Conservation (phyloP, 257 asterid genomes). For the Forsythia viridissima region DNA sequence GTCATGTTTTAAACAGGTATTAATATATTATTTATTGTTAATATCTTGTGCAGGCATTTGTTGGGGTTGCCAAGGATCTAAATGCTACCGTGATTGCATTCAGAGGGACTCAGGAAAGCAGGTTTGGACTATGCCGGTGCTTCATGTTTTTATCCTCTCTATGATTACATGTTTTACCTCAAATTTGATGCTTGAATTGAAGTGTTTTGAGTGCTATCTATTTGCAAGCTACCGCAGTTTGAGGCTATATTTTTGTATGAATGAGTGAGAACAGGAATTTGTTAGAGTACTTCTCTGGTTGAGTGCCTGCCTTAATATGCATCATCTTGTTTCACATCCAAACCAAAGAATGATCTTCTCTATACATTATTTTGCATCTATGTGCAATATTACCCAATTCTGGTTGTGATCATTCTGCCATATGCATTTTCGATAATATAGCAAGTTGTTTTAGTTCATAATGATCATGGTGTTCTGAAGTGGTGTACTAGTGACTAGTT, state of each 20-base stretch:
- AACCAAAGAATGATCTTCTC: background rate
- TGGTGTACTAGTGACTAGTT: background rate
- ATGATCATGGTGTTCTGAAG: conserved; percentile 3
- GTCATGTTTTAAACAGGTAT: conserved; percentile 6
- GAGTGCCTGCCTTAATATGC: background rate
- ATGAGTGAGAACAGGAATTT: background rate
- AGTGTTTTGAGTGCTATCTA: background rate
- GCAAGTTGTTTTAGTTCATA: background rate
- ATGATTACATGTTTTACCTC: conserved; percentile 9
- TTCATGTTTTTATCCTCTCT: conserved; percentile 23
- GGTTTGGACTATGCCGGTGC: conserved; percentile 45
- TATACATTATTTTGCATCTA: conserved; percentile 19
- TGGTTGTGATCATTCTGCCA: conserved; percentile 4
- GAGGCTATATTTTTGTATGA: background rate
- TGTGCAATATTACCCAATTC: background rate
- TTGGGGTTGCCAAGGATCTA: conserved; percentile 82
- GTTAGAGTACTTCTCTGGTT: background rate
- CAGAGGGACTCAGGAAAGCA: conserved; percentile 91
- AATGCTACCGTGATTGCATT: conserved; percentile 85
- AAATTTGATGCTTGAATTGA: conserved; percentile 9
- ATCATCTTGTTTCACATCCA: background rate
- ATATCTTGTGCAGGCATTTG: conserved; percentile 67
- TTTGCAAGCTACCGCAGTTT: background rate
- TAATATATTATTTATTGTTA: conserved; percentile 20
- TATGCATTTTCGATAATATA: background rate